A percentile compares a stretch with the other conserved stretches of the same genome.
Evolutionary conservation across 768 basidiomycete genomes (phyloP).

Genomic region (Pleurotus cornucopiae): DNA sequence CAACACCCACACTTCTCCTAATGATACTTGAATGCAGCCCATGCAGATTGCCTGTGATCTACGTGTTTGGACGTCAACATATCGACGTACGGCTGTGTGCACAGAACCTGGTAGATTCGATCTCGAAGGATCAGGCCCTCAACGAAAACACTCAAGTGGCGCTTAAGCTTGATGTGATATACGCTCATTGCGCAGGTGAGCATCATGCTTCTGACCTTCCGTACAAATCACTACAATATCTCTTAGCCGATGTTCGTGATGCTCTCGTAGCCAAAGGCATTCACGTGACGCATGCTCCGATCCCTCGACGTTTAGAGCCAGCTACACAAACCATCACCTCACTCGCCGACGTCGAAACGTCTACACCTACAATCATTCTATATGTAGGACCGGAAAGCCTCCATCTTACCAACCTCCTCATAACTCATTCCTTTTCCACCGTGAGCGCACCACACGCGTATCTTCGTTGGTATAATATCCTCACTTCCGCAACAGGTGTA

Average conservation of each 20-base stretch:
- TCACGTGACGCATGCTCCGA: not conserved
- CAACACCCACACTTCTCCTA: not conserved
- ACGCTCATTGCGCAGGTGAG: constrained; percentile 63
- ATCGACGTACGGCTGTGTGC: constrained; percentile 56
- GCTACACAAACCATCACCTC: not conserved
- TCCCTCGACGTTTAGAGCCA: constrained; percentile 1
- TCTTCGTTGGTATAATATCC: not conserved
- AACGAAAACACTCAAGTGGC: constrained; percentile 27
- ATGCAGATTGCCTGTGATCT: constrained; percentile 83
- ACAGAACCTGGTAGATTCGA: constrained; percentile 24
- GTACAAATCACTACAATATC: not conserved
- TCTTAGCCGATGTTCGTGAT: constrained; percentile 29
- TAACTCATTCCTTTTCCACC: constrained; percentile 67
- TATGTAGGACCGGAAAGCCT: constrained; percentile 80
- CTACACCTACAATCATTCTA: constrained; percentile 26
- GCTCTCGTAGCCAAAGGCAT: constrained; percentile 23
- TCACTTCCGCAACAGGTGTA: constrained; percentile 48
- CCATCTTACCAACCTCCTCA: constrained; percentile 77
- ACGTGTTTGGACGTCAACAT: constrained; percentile 78
- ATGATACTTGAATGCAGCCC: constrained; percentile 44
- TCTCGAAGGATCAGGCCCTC: not conserved
- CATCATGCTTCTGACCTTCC: not conserved
- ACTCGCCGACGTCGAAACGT: not conserved
- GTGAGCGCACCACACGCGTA: constrained; percentile 32
- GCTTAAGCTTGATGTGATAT: constrained; percentile 75